phyloP scores from a whole-genome alignment of 2,329 filamentous ascomycete genomes.

The Hymenoscyphus linearis region DNA sequence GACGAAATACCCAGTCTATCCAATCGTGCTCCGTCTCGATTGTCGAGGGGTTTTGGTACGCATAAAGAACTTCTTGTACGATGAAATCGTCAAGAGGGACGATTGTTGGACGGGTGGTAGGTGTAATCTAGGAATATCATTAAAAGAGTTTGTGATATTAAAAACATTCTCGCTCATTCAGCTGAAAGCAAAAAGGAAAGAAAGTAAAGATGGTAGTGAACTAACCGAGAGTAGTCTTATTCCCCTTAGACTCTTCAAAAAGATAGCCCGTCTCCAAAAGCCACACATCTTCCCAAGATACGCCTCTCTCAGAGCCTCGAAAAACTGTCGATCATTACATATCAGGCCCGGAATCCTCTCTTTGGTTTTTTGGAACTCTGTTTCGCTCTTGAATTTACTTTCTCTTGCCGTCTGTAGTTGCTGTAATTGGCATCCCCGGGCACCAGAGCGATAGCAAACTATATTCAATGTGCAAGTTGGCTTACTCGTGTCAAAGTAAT shows the following conservation, averaged over 20 bases:
- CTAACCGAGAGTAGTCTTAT: not conserved
- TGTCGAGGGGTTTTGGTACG: not conserved
- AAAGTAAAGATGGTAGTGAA: too few relatives aligned
- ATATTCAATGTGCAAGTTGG: too few relatives aligned
- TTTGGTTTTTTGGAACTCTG: too few relatives aligned
- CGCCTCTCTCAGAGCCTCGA: not conserved
- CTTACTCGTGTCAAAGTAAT: too few relatives aligned
- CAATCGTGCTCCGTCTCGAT: not conserved
- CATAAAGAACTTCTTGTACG: not conserved
- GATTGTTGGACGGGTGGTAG: not conserved
- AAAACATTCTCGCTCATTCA: too few relatives aligned
- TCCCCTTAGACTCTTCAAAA: not conserved
- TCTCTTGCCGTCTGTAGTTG: too few relatives aligned
- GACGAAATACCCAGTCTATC: slow-evolving; percentile 1
- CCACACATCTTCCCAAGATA: not conserved
- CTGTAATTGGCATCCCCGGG: too few relatives aligned
- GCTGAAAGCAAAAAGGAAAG: too few relatives aligned
- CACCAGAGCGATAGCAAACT: too few relatives aligned
- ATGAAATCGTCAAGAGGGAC: not conserved
- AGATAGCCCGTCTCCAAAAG: not conserved
- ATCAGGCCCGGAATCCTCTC: not conserved
- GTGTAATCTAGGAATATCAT: not conserved
- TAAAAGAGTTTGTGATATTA: too few relatives aligned
- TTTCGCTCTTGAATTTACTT: too few relatives aligned
- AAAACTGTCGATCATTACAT: not conserved